Evolutionary conservation across 1,139 yeast species (phyloP).

Genomic region (Magnusiomyces tetraspermus): DNA sequence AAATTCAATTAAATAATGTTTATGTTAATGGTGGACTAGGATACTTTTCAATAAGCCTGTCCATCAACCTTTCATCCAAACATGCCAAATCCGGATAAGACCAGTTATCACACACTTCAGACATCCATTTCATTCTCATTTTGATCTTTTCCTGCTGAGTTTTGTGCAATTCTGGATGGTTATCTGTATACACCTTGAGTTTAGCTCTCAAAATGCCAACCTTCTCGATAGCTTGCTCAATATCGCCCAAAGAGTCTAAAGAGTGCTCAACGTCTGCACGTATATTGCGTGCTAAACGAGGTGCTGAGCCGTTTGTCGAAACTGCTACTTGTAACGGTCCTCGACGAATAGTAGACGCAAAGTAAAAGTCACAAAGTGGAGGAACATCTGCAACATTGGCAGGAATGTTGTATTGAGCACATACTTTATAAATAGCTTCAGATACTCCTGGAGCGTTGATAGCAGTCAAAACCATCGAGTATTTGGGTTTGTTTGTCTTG

Average conservation of each 20-base stretch:
- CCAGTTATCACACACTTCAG: constrained; percentile 52
- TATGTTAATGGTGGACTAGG: not conserved
- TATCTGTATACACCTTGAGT: constrained; percentile 36
- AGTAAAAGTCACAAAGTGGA: constrained; percentile 71
- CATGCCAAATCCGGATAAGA: constrained; percentile 52
- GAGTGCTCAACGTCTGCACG: constrained; percentile 47
- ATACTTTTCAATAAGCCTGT: not conserved
- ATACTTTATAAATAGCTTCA: constrained; percentile 48
- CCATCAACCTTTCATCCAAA: constrained; percentile 17
- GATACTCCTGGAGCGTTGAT: constrained; percentile 62
- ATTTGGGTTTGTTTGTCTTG: constrained; percentile 27
- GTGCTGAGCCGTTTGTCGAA: constrained; percentile 76
- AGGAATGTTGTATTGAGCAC: constrained; percentile 45
- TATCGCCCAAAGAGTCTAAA: constrained; percentile 28
- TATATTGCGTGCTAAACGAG: constrained; percentile 59
- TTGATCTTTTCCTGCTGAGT: constrained; percentile 42
- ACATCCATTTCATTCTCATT: constrained; percentile 65
- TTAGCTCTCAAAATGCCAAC: constrained; percentile 49
- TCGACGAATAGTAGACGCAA: constrained; percentile 67
- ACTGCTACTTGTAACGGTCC: constrained; percentile 80
- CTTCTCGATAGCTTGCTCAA: constrained; percentile 49
- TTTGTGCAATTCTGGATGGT: not conserved
- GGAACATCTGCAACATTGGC: constrained; percentile 86
- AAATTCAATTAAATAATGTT: not conserved
- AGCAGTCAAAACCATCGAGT: constrained; percentile 65